Conservation (phyloP, 129 eudicot genomes). For the Heracleum sosnowskyi region DNA sequence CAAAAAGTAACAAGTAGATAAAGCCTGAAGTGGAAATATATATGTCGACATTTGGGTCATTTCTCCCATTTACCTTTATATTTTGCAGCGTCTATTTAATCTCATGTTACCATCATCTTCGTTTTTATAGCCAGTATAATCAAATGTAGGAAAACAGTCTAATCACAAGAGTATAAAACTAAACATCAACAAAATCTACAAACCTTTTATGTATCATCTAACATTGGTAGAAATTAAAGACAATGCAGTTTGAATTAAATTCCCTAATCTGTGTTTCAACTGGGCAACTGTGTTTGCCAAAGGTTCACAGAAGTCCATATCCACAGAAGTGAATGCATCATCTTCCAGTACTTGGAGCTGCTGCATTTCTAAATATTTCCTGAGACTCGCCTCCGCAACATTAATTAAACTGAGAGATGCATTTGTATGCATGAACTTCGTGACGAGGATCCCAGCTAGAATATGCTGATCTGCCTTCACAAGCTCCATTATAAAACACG, state of each 20-base stretch:
- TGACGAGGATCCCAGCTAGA: slow-evolving; percentile 76
- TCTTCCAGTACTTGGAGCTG: slow-evolving; percentile 32
- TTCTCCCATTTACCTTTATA: no score
- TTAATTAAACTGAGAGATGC: slow-evolving; percentile 64
- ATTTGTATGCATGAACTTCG: slow-evolving; percentile 64
- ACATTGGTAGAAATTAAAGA: slow-evolving; percentile 29
- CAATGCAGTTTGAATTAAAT: slow-evolving; percentile 44
- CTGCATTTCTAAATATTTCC: slow-evolving; percentile 48
- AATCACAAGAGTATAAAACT: background rate
- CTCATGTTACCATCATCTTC: background rate
- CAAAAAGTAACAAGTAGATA: no score
- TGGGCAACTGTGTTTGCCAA: slow-evolving; percentile 38
- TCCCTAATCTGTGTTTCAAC: slow-evolving; percentile 39
- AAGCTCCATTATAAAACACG: slow-evolving; percentile 68
- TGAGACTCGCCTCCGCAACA: slow-evolving; percentile 71
- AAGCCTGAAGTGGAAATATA: no score
- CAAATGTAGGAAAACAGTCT: background rate
- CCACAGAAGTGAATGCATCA: slow-evolving; percentile 11
- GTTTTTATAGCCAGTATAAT: background rate
- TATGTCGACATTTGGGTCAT: no score
- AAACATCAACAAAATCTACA: background rate
- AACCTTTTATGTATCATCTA: slow-evolving; percentile 15
- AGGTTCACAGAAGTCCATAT: slow-evolving; percentile 21
- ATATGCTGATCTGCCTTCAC: slow-evolving; percentile 74
- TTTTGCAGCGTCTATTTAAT: background rate